phyloP scores from a whole-genome alignment of 2,329 filamentous ascomycete genomes.

The Penicillium palitans region DNA sequence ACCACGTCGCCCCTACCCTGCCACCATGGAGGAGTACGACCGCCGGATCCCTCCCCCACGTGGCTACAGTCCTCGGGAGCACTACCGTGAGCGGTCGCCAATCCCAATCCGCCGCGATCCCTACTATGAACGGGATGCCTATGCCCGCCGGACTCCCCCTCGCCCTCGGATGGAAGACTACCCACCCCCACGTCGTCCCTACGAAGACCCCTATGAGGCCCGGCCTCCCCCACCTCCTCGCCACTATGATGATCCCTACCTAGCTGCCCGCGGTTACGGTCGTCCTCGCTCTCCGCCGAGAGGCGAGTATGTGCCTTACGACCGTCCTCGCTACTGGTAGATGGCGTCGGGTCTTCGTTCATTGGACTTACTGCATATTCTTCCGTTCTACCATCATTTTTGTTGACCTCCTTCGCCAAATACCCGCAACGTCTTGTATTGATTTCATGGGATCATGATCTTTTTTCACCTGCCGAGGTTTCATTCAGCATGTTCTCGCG shows the following conservation, averaged over 20 bases:
- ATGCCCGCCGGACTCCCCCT: constrained; percentile 77
- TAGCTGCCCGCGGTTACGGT: constrained; percentile 55
- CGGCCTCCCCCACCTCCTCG: constrained; percentile 53
- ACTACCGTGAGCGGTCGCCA: constrained; percentile 82
- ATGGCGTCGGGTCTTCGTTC: constrained; percentile 12
- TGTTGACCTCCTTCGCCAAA: constrained; percentile 16
- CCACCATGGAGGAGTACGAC: constrained; percentile 74
- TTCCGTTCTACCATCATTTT: constrained; percentile 21
- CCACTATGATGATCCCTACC: constrained; percentile 61
- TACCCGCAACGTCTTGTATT: constrained; percentile 27
- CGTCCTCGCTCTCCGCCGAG: constrained; percentile 48
- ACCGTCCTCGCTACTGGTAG: constrained; percentile 49
- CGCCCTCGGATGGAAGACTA: constrained; percentile 80
- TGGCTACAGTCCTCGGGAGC: constrained; percentile 80
- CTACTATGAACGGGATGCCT: constrained; percentile 79
- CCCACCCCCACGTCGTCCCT: constrained; percentile 56
- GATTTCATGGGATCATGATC: constrained; percentile 23
- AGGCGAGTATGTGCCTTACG: constrained; percentile 45
- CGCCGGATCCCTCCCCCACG: constrained; percentile 76
- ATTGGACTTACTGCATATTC: constrained; percentile 6
- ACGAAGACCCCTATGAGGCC: constrained; percentile 62
- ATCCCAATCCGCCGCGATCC: constrained; percentile 67
- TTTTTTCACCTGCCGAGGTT: constrained; percentile 19
- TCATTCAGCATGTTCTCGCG: constrained; percentile 13
- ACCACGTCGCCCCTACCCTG: constrained; percentile 60